Evolutionary conservation across 768 basidiomycete genomes (phyloP).

Genomic region (Rhodotorula babjevae): DNA sequence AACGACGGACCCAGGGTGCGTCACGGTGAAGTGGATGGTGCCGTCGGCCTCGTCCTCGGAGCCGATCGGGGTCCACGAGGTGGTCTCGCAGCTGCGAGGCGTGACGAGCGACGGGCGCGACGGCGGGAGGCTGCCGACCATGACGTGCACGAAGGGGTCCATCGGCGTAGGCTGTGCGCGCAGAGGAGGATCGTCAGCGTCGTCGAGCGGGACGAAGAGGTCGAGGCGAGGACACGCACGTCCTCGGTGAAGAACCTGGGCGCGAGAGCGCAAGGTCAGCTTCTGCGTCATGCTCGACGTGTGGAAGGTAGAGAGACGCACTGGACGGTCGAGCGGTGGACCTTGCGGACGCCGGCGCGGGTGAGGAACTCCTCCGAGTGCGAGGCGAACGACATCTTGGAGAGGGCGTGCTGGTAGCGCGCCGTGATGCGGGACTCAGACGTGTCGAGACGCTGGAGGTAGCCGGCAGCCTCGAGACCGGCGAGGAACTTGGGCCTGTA

Average conservation of each 20-base stretch:
- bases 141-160: constrained; percentile 36
- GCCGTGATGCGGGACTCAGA: constrained; percentile 32
- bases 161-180: constrained; percentile 4
- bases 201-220: too few relatives aligned
- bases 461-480: constrained; percentile 35
- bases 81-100: constrained; percentile 8
- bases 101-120: constrained; percentile 5
- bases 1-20: constrained; percentile 8
- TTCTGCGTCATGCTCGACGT: background rate
- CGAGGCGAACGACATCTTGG: constrained; percentile 32
- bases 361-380: constrained; percentile 35
- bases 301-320: background rate
- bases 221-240: too few relatives aligned
- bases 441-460: constrained; percentile 36
- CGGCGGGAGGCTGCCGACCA: constrained; percentile 33
- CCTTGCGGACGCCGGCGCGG: constrained; percentile 30
- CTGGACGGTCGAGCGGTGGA: constrained; percentile 36
- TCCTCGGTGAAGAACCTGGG: constrained; percentile 34
- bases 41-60: constrained; percentile 13
- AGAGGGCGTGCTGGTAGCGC: constrained; percentile 36
- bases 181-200: too few relatives aligned
- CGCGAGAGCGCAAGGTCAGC: background rate
- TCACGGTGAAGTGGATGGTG: constrained; percentile 29
- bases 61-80: constrained; percentile 15
- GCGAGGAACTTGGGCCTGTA: constrained; percentile 29